Evolutionary conservation across 2,329 filamentous ascomycete species (phyloP), one percentile per base, ranked within the genome.

Genomic region (Scopulariopsis brevicaulis): DNA sequence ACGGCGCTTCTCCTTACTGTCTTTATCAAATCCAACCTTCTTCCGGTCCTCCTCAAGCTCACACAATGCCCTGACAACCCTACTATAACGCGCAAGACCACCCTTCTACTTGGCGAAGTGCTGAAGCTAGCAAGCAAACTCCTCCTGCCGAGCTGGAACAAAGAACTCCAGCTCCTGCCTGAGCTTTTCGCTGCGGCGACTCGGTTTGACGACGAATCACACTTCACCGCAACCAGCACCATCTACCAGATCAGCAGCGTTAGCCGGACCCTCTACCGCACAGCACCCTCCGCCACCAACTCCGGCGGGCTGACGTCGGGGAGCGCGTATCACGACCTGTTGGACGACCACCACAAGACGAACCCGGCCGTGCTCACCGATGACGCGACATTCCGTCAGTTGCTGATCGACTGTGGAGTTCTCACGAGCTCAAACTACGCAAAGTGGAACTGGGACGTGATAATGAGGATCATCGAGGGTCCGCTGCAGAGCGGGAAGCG

Each of bases 161-260:
- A 86, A 55, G 82, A 90, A 54, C 76, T 99, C 25, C 94, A 99
- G 67, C 81, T 96, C 6, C 80, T 99, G 20, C 94, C 94, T 0
- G 87, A 93, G 61, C 77, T 97, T 1, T 87, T 99, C 65, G 79
- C 86, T 7, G 84, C 86, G 0, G 90, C 92, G 4, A 80, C 89
- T 1, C 80, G 84, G 37, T 90, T 92, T 64, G 77, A 82, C 24
- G 78, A 84, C 22, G 83, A 92, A 34, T 80, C 84, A 25, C 85
- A 90, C 58, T 92, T 92, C 64, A 78, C 88, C 59, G 90, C 93
- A 7, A 92, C 90, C 8, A 86, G 90, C 8, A 95, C 95, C 20
- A 90, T 99, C 14, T 99, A 97, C 66, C 94, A 97, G 68, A 96
- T 99, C 57, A 96, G 96, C 73, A 96, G 93, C 68, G 91, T 99